Evolutionary conservation across 2,329 filamentous ascomycete genomes (phyloP), one percentile per base, ranked within the genome.

Genomic region (Trichoderma polysporum): DNA sequence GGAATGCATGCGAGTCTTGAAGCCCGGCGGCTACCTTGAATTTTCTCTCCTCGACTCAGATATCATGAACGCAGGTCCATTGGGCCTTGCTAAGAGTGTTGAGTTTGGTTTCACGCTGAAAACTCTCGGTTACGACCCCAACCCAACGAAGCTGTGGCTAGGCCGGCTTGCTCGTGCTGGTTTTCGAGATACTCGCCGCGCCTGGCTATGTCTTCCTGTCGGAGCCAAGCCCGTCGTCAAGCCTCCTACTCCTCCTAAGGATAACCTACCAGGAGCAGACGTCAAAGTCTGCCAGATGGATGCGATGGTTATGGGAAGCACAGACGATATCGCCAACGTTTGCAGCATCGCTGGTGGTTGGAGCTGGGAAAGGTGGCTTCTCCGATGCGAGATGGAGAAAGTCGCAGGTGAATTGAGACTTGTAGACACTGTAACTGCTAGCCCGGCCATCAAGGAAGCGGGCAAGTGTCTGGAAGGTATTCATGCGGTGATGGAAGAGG

Each of bases 361-460:
- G 89, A 89, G 90, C 76, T 99, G 94, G 94, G 95, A 99, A 85
- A 91, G 92, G 77, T 99, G 95, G 95, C 86, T 98, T 77, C 81
- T 97, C 71, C 92, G 93, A 74, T 86, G 94, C 73, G 91, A 95
- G 80, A 86, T 90, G 80, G 94, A 97, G 82, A 95, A 86, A 78
- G 83, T 83, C 4, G 83, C 92, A 75, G 91, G 91, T 29, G 89
- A 92, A 75, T 78, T 85, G 69, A 78, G 85, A 12, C 81, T 88
- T 27, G 79, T 79, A 4, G 84, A 87, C 72, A 86, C 80, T 4
- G 83, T 84, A 33, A 83, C 81, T 41, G 76, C 84, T 10, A 81
- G 84, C 25, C 76, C 80, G 52, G 82, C 84, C 56, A 82, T 86
- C 76, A 77, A 79, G 63, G 83, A 86, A 78, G 86, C 87, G 8